Percentiles rank a stretch among this genome's conserved stretches.
phyloP scores from a whole-genome alignment of 208 protist species.

The Phytomonas sp. region DNA sequence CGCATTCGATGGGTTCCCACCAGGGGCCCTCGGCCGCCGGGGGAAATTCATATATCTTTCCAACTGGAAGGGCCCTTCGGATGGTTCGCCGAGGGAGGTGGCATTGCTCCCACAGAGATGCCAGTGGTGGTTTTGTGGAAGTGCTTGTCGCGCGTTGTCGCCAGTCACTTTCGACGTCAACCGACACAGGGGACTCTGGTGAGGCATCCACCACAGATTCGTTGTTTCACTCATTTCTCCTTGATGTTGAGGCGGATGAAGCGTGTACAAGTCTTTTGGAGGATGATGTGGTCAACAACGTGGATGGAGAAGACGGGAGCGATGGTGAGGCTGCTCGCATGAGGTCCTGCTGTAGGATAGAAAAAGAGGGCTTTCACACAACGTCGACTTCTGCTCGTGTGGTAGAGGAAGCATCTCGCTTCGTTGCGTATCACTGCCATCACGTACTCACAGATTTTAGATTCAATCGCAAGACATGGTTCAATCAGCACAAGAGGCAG shows the following conservation, averaged over 20 bases:
- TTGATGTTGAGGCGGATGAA: background rate
- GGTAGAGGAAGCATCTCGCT: constrained; percentile 21
- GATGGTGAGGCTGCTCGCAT: background rate
- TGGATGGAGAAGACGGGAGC: background rate
- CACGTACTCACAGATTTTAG: constrained; percentile 53
- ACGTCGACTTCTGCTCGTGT: background rate
- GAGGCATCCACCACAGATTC: background rate
- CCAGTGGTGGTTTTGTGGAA: background rate
- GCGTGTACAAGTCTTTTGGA: background rate
- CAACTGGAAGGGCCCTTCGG: background rate
- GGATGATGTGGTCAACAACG: background rate
- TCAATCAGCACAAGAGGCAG: constrained; percentile 1
- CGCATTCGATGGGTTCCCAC: background rate
- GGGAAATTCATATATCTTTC: background rate
- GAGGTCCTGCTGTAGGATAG: background rate
- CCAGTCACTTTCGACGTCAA: background rate
- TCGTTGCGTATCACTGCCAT: constrained; percentile 63
- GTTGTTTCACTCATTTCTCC: background rate
- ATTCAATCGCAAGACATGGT: background rate
- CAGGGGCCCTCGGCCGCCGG: background rate
- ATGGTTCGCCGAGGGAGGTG: background rate
- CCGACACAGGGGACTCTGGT: background rate
- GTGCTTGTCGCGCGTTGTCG: background rate
- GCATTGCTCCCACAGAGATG: background rate
- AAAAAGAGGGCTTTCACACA: background rate